These are phyloP conservation scores for Aspergillus ustus DNA, from an alignment of 2,329 filamentous ascomycete genomes.

Conservation along the genomic window DNA sequence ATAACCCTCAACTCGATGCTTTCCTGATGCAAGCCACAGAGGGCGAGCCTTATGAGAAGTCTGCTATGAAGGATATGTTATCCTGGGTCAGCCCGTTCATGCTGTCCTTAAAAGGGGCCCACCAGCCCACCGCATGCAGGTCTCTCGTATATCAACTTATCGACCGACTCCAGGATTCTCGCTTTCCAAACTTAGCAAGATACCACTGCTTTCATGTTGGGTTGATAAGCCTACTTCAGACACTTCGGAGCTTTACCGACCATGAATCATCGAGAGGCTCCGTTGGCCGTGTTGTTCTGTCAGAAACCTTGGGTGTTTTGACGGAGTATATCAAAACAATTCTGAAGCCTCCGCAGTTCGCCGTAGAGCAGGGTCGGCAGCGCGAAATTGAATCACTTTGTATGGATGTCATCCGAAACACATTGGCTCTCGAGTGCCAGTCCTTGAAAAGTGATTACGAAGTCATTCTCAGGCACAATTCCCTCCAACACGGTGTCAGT, in stretches of 20 bases:
- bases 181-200: conserved; percentile 47
- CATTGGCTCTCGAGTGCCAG: conserved; percentile 72
- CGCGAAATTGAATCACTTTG: conserved; percentile 60
- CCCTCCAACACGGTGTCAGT: conserved; percentile 69
- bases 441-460: conserved; percentile 71
- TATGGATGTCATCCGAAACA: conserved; percentile 68
- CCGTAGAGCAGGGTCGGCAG: conserved; percentile 52
- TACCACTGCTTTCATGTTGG: conserved; percentile 53
- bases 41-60: conserved; percentile 57
- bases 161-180: conserved; percentile 54
- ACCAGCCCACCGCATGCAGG: conserved; percentile 78
- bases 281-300: conserved; percentile 53
- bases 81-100: conserved; percentile 81
- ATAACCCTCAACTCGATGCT: conserved; percentile 68
- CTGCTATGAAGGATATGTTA: conserved; percentile 67
- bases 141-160: conserved; percentile 78
- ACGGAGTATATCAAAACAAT: conserved; percentile 59
- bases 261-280: conserved; percentile 50
- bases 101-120: conserved; percentile 73
- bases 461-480: conserved; percentile 63
- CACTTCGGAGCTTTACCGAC: conserved; percentile 53
- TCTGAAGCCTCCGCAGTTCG: conserved; percentile 60
- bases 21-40: conserved; percentile 57
- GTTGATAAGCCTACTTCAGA: conserved; percentile 50
- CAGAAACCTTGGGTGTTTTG: conserved; percentile 53